A percentile compares a stretch with the other conserved stretches of the same genome.
Conservation (phyloP, 441 rosid species). For the Arabidopsis lyrata region DNA sequence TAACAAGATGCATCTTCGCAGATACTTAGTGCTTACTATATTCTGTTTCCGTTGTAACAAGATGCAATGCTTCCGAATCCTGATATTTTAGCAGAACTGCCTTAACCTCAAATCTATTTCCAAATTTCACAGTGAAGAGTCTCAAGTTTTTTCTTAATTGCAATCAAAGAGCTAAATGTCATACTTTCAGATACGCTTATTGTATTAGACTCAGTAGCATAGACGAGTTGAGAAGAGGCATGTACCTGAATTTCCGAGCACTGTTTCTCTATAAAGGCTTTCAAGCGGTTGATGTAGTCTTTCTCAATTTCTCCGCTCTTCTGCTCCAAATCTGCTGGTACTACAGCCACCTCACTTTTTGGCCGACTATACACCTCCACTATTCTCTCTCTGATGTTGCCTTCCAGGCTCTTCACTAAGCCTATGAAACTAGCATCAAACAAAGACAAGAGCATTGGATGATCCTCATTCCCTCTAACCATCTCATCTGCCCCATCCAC, state of each 20-base stretch:
- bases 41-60: not conserved
- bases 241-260: constrained; percentile 89
- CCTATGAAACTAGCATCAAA: constrained; percentile 65
- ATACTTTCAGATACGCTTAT: not conserved
- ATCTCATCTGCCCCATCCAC: constrained; percentile 57
- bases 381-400: constrained; percentile 68
- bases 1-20: not conserved
- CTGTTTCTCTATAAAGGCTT: constrained; percentile 81
- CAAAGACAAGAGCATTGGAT: constrained; percentile 67
- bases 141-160: not conserved
- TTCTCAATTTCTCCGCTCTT: constrained; percentile 73
- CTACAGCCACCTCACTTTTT: constrained; percentile 79
- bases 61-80: constrained; percentile 11
- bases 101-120: not conserved
- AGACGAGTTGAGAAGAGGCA: constrained; percentile 19
- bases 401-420: constrained; percentile 71
- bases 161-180: not conserved
- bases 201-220: not conserved
- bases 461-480: constrained; percentile 69
- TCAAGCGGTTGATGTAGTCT: constrained; percentile 78
- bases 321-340: constrained; percentile 91
- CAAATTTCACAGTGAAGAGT: not conserved
- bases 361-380: constrained; percentile 81
- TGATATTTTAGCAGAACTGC: not conserved
- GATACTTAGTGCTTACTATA: not conserved